These are phyloP conservation scores for Solanum ossicruentum DNA, from an alignment of 257 asterid species.

Conservation along the genomic window DNA sequence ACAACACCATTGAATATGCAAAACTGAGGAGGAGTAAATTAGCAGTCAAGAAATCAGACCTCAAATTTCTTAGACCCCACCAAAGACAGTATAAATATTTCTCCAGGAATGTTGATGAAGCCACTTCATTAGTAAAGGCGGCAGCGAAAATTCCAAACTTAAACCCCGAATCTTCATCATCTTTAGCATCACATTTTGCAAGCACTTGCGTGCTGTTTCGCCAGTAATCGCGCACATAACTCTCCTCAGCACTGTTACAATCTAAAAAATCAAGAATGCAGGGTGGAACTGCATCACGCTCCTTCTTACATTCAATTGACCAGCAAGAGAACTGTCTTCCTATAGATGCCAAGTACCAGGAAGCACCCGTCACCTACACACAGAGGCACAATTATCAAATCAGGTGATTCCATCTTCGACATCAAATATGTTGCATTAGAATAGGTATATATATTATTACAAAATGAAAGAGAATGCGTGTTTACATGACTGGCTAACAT, in stretches of 20 bases:
- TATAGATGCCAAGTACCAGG: constrained; percentile 89
- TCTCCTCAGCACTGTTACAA: constrained; percentile 15
- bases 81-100: constrained; percentile 89
- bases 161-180: constrained; percentile 67
- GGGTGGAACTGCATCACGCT: constrained; percentile 27
- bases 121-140: constrained; percentile 74
- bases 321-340: constrained; percentile 87
- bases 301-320: constrained; percentile 41
- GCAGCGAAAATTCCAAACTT: constrained; percentile 94
- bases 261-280: constrained; percentile 48
- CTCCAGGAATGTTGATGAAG: constrained; percentile 52
- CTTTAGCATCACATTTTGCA: constrained; percentile 52
- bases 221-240: constrained; percentile 37
- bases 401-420: not conserved
- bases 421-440: not conserved
- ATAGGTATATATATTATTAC: not conserved
- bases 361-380: constrained; percentile 68
- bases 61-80: constrained; percentile 97
- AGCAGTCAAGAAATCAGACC: constrained; percentile 26
- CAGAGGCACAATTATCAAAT: not conserved
- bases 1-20: not conserved
- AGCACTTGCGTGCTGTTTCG: constrained; percentile 43
- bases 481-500: constrained; percentile 88
- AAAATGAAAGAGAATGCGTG: not conserved
- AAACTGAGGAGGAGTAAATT: not conserved